Percentiles rank a stretch among this genome's conserved stretches.
phyloP scores from a whole-genome alignment of 345 rosid species.

The Gossypium rotundifolium region DNA sequence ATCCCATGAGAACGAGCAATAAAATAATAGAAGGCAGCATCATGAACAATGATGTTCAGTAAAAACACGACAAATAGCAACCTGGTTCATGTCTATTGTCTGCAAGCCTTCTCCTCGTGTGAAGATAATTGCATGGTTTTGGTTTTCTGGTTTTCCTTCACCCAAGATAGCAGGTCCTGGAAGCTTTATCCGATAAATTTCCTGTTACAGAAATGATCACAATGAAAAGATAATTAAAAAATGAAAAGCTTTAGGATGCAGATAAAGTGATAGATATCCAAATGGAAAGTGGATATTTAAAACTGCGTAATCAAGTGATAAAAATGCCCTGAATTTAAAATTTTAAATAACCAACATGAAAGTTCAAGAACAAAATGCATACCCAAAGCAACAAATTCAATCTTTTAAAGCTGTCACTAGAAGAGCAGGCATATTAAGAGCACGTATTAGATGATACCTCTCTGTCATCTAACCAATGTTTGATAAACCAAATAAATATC shows the following conservation, averaged over 20 bases:
- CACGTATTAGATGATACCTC: background rate
- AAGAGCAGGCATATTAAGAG: background rate
- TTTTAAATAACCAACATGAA: background rate
- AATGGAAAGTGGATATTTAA: background rate
- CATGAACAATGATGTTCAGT: background rate
- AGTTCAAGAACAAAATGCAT: background rate
- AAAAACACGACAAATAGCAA: slow-evolving; percentile 2
- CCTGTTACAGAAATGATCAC: slow-evolving; percentile 33
- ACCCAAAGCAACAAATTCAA: background rate
- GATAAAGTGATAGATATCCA: background rate
- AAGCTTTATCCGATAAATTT: slow-evolving; percentile 91
- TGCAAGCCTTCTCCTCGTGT: slow-evolving; percentile 98
- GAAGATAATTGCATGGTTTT: slow-evolving; percentile 94
- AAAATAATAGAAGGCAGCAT: background rate
- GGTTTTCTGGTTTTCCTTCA: slow-evolving; percentile 98
- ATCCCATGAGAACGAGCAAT: background rate
- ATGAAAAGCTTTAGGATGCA: background rate
- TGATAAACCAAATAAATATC: background rate
- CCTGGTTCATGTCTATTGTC: slow-evolving; percentile 99
- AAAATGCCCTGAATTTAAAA: background rate
- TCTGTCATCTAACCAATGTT: background rate
- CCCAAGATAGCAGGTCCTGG: slow-evolving; percentile 66
- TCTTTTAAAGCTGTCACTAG: background rate
- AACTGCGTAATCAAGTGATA: background rate
- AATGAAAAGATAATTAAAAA: background rate